Base-by-base conservation (phyloP, 1,139 yeast species). In the Spencermartinsiella ligniputridi region DNA sequence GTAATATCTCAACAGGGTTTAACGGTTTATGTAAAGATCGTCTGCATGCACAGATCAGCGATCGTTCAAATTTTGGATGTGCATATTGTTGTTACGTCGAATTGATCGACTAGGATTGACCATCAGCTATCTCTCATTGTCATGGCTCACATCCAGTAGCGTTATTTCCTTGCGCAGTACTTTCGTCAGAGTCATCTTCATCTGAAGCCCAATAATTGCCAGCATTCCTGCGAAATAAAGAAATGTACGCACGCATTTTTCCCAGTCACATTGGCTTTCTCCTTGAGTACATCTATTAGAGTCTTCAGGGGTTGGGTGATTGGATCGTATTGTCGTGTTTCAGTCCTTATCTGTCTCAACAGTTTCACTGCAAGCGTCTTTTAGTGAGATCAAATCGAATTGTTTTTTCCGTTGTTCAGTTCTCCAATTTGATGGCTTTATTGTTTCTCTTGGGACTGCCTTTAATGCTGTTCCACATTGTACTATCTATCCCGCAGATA, bases 141-240 rank as follows among this genome's bases (percentile, higher is more conserved):
- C n/a, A n/a, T n/a, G n/a, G n/a, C n/a, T n/a, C n/a, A n/a, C n/a
- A n/a, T n/a, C n/a, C n/a, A n/a, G n/a, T n/a, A n/a, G n/a, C n/a
- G n/a, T n/a, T n/a, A n/a, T n/a, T n/a, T n/a, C n/a, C n/a, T n/a
- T n/a, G n/a, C n/a, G n/a, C n/a, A n/a, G n/a, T n/a, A n/a, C n/a
- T n/a, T n/a, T n/a, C n/a, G n/a, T n/a, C n/a, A n/a, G n/a, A n/a
- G n/a, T n/a, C n/a, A n/a, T n/a, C n/a, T n/a, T n/a, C n/a, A n/a
- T n/a, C n/a, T n/a, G n/a, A n/a, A n/a, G 8, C 54, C 49, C n/a
- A 52, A 36, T 15, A 47, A 27, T 8, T 40, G 35, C 12, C 53
- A 41, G 20, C 51, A 52, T 19, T 44, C 42, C 35, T 52, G 48
- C 8, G 46, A 42, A 6, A 55, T 40, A 43, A 54, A 55, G 41